Conservation (phyloP, 331 rosid species). For the Malus hybrid region DNA sequence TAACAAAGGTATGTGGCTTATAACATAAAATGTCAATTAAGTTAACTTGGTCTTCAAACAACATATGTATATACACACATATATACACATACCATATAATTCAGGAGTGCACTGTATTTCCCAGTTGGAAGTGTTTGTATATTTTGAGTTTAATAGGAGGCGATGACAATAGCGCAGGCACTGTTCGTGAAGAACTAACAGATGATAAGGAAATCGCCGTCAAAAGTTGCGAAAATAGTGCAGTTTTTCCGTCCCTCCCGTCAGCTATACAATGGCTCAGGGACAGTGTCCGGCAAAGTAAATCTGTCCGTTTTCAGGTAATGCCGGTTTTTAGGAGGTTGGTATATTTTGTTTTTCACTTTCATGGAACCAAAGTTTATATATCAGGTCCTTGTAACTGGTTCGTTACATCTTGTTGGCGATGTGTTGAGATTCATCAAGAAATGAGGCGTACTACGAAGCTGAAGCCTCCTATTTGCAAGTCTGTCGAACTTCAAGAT, state of each 20-base stretch:
- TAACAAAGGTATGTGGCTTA: conserved; percentile 42
- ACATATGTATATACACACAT: neutral
- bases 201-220: conserved; percentile 45
- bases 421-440: conserved; percentile 72
- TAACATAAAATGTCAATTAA: neutral
- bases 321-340: neutral
- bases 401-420: conserved; percentile 88
- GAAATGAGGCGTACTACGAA: conserved; percentile 38
- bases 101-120: conserved; percentile 2
- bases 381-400: conserved; percentile 82
- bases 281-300: conserved; percentile 51
- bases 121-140: neutral
- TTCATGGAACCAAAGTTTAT: neutral
- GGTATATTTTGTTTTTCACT: neutral
- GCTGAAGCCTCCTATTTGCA: neutral
- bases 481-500: neutral
- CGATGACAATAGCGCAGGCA: conserved; percentile 29
- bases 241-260: conserved; percentile 84
- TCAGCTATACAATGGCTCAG: conserved; percentile 79
- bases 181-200: conserved; percentile 45
- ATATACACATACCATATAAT: neutral
- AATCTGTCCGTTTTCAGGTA: conserved; percentile 75
- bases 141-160: conserved; percentile 22
- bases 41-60: neutral
- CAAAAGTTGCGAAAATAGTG: conserved; percentile 55